Evolutionary conservation across 192 early-diverging fungal genomes (phyloP).

Genomic region (Backusella australiensis): DNA sequence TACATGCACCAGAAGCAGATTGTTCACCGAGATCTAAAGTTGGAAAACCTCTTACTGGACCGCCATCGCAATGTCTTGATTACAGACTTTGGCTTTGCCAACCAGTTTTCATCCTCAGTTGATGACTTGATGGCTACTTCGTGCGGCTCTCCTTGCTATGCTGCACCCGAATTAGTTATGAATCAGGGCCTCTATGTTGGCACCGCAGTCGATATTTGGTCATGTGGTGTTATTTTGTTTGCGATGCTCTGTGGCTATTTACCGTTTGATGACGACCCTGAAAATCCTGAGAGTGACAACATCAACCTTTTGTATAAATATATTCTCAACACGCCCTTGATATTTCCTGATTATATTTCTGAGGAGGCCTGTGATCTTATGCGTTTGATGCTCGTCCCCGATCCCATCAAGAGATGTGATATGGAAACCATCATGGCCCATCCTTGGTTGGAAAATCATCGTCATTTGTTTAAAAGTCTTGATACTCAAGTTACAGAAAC

Average conservation of each 20-base stretch:
- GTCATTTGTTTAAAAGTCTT: conserved; percentile 17
- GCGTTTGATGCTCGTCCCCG: conserved; percentile 86
- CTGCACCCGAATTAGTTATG: conserved; percentile 97
- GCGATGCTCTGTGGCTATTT: conserved; percentile 90
- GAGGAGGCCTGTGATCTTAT: conserved; percentile 76
- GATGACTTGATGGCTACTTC: conserved; percentile 89
- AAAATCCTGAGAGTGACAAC: conserved; percentile 88
- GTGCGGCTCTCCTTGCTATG: conserved; percentile 98
- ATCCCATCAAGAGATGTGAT: conserved; percentile 73
- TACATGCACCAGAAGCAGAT: conserved; percentile 93
- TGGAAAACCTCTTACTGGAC: conserved; percentile 93
- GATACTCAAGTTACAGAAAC: not conserved
- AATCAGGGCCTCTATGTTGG: conserved; percentile 95
- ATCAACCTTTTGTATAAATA: conserved; percentile 82
- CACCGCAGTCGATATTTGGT: conserved; percentile 97
- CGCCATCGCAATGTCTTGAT: conserved; percentile 90
- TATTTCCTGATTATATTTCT: conserved; percentile 88
- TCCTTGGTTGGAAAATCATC: conserved; percentile 34
- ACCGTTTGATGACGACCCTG: conserved; percentile 89
- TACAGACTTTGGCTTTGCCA: conserved; percentile 99
- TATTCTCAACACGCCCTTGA: conserved; percentile 76
- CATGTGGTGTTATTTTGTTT: conserved; percentile 97
- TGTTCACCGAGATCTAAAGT: conserved; percentile 95
- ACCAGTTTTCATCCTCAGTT: conserved; percentile 70
- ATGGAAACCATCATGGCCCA: conserved; percentile 79